Base-by-base conservation (phyloP, 2,329 filamentous ascomycete genomes). In the Beauveria scarabaeidicola region DNA sequence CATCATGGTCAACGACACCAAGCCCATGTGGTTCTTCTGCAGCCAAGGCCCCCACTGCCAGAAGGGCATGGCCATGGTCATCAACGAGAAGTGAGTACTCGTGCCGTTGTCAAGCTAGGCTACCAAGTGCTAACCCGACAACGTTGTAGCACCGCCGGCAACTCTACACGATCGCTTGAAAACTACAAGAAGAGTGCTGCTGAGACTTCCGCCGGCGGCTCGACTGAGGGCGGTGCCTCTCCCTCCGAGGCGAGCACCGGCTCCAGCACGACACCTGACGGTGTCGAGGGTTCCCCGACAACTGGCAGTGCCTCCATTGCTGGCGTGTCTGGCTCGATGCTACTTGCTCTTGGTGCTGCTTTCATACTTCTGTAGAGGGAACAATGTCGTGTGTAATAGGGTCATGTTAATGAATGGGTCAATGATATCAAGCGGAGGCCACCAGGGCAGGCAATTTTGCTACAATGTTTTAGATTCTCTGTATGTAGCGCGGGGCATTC, bases 1-100 rank as follows among this genome's bases (percentile, higher is more conserved):
- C 61, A 77, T 93, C 67, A 80, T 79, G 70, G 76, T 94, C 71
- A 86, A 85, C 68, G 78, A 84, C 72, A 82, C 80, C 48, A 86
- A 80, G 59, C 89, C 90, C 32, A 78, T 92, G 64, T 94, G 90
- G 89, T 75, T 89, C 64, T 93, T 88, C 79, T 93, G 89, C 75
- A 85, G 84, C 32, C 86, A 91, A 72, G 84, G 71, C 50, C 82
- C 79, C 68, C 90, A 94, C 75, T 94, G 89, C 73, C 82, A 91
- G 72, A 75, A 70, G 52, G 88, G 88, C 63, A 91, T 91, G 87
- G 80, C 81, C 60, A 87, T 89, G 76, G 87, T 89, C 36, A 85
- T 91, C 69, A 91, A 92, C 73, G 83, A 83, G 74, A 79, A 87
- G 85, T 88, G 74, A 74, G 85, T 74, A 21, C 21, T 27, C 19